These are phyloP conservation scores for Melaleuca alternifolia DNA, from an alignment of 345 rosid genomes.

Conservation along the genomic window DNA sequence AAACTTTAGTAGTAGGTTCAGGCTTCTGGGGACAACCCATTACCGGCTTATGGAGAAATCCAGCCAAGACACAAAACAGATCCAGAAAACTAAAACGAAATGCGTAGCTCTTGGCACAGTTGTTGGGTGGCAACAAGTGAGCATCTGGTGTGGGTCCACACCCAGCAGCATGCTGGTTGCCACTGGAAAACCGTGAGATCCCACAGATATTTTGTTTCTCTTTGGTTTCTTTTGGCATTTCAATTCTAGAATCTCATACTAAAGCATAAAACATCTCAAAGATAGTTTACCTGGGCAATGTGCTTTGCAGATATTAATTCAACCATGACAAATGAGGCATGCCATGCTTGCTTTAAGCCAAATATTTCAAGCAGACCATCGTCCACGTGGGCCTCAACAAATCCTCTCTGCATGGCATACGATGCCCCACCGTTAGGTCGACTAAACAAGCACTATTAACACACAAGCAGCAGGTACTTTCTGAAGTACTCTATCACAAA, in stretches of 20 bases:
- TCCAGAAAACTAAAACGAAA: background rate
- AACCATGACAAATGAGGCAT: constrained; percentile 98
- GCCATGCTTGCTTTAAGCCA: constrained; percentile 98
- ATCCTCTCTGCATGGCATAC: constrained; percentile 51
- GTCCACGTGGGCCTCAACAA: constrained; percentile 88
- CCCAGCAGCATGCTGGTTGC: background rate
- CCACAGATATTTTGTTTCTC: background rate
- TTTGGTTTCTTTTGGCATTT: background rate
- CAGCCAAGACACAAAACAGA: background rate
- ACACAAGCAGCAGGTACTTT: background rate
- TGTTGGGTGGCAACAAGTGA: background rate
- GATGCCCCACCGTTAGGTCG: background rate
- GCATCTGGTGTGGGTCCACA: background rate
- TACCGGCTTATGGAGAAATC: background rate
- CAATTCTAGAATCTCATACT: background rate
- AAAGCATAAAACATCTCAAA: background rate
- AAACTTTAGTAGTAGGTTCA: background rate
- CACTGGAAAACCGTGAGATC: background rate
- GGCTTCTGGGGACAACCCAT: background rate
- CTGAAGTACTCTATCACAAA: background rate
- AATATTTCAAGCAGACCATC: constrained; percentile 95
- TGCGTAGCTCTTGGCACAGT: background rate
- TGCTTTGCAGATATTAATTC: constrained; percentile 98
- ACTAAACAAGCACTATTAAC: background rate
- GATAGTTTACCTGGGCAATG: constrained; percentile 73